Base-by-base conservation (phyloP, 1,139 yeast species). In the Hansenula lynferdii region DNA sequence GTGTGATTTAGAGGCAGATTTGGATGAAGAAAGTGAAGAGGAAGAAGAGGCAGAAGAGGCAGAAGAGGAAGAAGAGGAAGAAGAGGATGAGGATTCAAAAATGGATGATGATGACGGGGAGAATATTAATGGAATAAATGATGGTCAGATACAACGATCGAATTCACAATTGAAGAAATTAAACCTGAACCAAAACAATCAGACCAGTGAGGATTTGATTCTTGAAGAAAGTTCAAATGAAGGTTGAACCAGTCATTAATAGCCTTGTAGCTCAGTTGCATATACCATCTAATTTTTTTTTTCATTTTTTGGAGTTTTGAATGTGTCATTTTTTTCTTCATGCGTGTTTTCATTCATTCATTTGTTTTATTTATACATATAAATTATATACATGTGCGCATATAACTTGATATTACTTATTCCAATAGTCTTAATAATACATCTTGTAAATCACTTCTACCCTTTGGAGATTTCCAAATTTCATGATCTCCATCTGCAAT, bases 1-100 rank as follows among this genome's bases (percentile, higher is more conserved):
- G 57, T 87, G 95, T 62, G 97, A 92, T 61, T 73, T 92, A 58
- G 97, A 90, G 56, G 90, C 94, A 2, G 95, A 86, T 50, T 69
- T 84, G 42, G 92, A 28, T 28, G 30, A 83, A 48, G 84, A 51
- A 26, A 56, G 55, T 20, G 54, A 49, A 17, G 57, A 52, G 16
- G 57, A 52, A 17, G 62, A 55, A 25, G 55, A 46, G n/a, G n/a
- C n/a, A n/a, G n/a, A n/a, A n/a, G n/a, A 52, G 25, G 54, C 54
- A 20, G 54, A 50, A 18, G 57, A 53, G 17, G 57, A 53, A 18
- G 62, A 55, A 24, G 54, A 47, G 5, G 52, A n/a, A n/a, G n/a
- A n/a, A n/a, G n/a, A n/a, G n/a, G n/a, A n/a, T n/a, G n/a, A n/a
- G n/a, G n/a, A n/a, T n/a, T n/a, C n/a, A n/a, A n/a, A n/a, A 5